phyloP scores from a whole-genome alignment of 2,329 filamentous ascomycete species.

The Sclerotinia borealis region DNA sequence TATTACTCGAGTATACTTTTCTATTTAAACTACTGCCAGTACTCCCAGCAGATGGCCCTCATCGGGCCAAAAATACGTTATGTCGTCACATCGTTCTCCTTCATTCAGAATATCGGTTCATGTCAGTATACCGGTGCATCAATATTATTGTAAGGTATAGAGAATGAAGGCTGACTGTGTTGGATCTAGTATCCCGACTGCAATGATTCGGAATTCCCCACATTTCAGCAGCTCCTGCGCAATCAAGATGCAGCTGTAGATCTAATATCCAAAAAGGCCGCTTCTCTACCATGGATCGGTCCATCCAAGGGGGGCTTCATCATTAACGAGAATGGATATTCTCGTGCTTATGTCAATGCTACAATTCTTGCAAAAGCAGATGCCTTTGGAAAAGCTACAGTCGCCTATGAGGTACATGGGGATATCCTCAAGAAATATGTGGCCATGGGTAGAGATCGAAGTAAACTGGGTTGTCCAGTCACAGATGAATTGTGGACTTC shows the following conservation, averaged over 20 bases:
- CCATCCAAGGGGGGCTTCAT: neutral
- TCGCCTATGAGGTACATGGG: conserved; percentile 4
- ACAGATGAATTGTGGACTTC: neutral
- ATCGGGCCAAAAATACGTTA: neutral
- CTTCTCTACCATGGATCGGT: conserved; percentile 2
- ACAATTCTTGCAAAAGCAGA: conserved; percentile 8
- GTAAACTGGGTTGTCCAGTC: neutral
- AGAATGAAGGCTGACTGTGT: neutral
- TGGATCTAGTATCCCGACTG: neutral
- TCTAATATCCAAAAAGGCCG: neutral
- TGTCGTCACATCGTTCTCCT: neutral
- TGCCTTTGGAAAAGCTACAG: neutral
- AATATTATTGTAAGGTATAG: neutral
- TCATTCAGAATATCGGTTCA: conserved; percentile 1
- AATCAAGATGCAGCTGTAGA: conserved; percentile 5
- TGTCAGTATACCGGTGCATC: neutral
- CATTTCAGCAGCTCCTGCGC: neutral
- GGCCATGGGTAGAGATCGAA: neutral
- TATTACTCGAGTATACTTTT: neutral
- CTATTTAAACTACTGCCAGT: neutral
- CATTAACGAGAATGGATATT: conserved; percentile 1
- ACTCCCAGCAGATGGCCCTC: neutral
- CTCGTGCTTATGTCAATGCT: neutral
- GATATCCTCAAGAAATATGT: conserved; percentile 4
- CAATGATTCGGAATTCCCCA: neutral